Conservation (phyloP, 305 asterid species). For the Solanum hybrid region DNA sequence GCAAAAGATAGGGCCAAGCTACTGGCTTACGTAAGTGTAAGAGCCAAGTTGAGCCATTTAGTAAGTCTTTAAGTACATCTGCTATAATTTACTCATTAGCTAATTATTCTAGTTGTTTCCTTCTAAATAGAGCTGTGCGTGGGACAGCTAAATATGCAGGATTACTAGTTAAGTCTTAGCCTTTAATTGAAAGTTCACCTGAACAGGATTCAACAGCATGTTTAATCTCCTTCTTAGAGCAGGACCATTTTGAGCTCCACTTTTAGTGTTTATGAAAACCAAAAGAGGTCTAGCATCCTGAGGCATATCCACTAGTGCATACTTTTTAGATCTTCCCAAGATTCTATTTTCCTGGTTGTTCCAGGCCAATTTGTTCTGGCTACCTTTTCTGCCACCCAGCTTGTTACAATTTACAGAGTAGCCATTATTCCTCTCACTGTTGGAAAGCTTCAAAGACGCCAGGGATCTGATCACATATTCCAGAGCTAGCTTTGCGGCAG, state of each 20-base stretch:
- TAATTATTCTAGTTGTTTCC: neutral
- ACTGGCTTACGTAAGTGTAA: neutral
- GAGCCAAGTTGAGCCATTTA: neutral
- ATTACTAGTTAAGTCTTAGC: neutral
- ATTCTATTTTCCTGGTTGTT: constrained; percentile 29
- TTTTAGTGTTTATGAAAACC: constrained; percentile 66
- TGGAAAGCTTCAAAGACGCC: constrained; percentile 28
- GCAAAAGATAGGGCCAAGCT: neutral
- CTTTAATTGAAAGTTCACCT: constrained; percentile 30
- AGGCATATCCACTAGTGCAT: constrained; percentile 49
- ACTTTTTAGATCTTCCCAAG: constrained; percentile 40
- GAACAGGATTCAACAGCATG: constrained; percentile 72
- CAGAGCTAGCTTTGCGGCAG: constrained; percentile 34
- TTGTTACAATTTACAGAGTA: constrained; percentile 19
- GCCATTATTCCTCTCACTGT: constrained; percentile 26
- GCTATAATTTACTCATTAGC: neutral
- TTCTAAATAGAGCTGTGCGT: neutral
- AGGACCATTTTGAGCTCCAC: constrained; percentile 79
- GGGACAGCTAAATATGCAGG: neutral
- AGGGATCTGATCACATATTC: constrained; percentile 45
- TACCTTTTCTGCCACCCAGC: constrained; percentile 28
- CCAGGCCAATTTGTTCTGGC: constrained; percentile 20
- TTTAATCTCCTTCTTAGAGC: constrained; percentile 59
- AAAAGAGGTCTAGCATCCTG: constrained; percentile 73
- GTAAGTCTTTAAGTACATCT: neutral